These are phyloP conservation scores for Hymenoscyphus fraxineus DNA, from an alignment of 2,329 filamentous ascomycete genomes.

Conservation along the genomic window DNA sequence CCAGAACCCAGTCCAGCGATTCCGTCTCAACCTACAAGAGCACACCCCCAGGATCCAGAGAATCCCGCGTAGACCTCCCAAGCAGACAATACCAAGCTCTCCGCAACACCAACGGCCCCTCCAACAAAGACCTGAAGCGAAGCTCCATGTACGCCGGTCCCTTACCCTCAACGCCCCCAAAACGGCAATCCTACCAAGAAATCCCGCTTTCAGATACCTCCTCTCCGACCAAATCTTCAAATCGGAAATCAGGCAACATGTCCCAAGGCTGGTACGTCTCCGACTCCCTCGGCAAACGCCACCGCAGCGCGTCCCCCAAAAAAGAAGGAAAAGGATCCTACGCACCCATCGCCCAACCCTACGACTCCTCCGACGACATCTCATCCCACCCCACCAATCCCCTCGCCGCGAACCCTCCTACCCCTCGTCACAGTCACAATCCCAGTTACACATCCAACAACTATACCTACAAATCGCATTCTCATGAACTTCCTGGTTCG, in stretches of 20 bases:
- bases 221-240: conserved; percentile 19
- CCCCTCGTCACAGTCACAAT: conserved; percentile 23
- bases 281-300: conserved; percentile 33
- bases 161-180: conserved; percentile 20
- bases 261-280: conserved; percentile 30
- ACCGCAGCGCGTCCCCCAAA: conserved; percentile 27
- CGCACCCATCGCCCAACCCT: conserved; percentile 38
- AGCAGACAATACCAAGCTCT: conserved; percentile 52
- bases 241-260: conserved; percentile 13
- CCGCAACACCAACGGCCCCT: conserved; percentile 44
- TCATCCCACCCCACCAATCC: conserved; percentile 45
- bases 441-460: neutral
- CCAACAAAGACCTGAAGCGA: conserved; percentile 44
- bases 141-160: conserved; percentile 36
- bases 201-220: conserved; percentile 43
- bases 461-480: neutral
- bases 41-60: conserved; percentile 47
- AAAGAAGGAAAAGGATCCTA: conserved; percentile 27
- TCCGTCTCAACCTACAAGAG: conserved; percentile 51
- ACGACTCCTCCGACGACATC: conserved; percentile 36
- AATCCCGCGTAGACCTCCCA: conserved; percentile 53
- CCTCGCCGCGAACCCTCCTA: conserved; percentile 48
- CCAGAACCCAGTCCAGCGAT: conserved; percentile 60
- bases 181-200: conserved; percentile 33
- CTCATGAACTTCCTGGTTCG: conserved; percentile 29